phyloP scores from a whole-genome alignment of 352 stramenopile genomes.

The Phytophthora podocarpi region DNA sequence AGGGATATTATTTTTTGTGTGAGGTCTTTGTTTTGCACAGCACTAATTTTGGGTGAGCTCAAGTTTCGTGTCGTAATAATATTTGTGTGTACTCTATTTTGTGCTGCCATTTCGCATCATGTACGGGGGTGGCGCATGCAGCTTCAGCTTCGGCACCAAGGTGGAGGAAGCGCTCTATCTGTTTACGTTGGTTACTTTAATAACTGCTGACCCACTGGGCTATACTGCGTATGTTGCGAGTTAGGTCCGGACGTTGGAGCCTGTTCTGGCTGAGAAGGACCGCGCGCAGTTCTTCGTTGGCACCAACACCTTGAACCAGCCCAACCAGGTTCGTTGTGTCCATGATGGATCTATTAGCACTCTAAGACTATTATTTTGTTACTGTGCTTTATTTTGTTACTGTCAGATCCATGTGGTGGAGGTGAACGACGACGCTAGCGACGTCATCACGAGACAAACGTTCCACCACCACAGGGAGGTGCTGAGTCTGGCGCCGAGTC shows the following conservation, averaged over 20 bases:
- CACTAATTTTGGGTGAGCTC: no score
- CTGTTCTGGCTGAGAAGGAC: slow-evolving; percentile 67
- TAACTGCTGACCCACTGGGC: neutral
- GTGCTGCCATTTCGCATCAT: slow-evolving; percentile 18
- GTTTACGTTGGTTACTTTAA: neutral
- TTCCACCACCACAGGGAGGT: slow-evolving; percentile 57
- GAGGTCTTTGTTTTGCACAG: neutral
- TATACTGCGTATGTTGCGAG: neutral
- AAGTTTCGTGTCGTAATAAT: no score
- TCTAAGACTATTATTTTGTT: slow-evolving; percentile 17
- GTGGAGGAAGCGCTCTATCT: neutral
- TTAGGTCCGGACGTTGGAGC: slow-evolving; percentile 72
- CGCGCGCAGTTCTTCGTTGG: slow-evolving; percentile 69
- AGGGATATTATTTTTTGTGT: no score
- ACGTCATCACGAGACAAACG: slow-evolving; percentile 44
- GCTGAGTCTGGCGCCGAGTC: slow-evolving; percentile 54
- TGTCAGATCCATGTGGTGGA: slow-evolving; percentile 66
- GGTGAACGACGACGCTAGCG: slow-evolving; percentile 46
- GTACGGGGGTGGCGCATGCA: slow-evolving; percentile 39
- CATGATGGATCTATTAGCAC: neutral
- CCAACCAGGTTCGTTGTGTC: slow-evolving; percentile 56
- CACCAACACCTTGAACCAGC: slow-evolving; percentile 62
- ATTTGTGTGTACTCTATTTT: neutral
- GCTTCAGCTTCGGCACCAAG: slow-evolving; percentile 52
- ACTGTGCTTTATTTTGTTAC: neutral